Conservation (phyloP, 352 stramenopile species). For the Thraustochytrium sp. region DNA sequence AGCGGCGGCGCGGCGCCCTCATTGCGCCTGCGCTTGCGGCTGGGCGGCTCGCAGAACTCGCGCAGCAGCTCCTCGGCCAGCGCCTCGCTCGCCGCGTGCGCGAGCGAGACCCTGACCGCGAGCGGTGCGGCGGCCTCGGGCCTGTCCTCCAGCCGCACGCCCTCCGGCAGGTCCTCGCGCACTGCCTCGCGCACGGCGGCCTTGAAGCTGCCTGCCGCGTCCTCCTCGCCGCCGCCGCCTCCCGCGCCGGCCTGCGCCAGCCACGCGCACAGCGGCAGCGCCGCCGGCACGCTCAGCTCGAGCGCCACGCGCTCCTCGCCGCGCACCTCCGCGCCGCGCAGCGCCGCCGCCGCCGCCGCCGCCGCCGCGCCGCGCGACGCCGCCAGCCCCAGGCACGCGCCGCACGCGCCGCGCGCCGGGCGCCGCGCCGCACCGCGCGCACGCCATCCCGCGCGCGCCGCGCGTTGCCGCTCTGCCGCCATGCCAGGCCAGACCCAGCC, state of each 20-base stretch:
- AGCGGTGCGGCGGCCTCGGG: neutral
- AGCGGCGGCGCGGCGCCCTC: neutral
- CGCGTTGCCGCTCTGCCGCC: no score
- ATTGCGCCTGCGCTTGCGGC: neutral
- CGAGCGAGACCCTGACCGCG: neutral
- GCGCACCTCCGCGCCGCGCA: neutral
- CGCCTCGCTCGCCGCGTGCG: neutral
- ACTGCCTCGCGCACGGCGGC: neutral
- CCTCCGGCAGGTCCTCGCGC: neutral
- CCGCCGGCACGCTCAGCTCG: neutral
- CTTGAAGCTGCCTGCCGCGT: neutral
- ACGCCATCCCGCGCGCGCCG: no score
- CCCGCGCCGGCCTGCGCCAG: neutral
- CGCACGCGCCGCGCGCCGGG: neutral
- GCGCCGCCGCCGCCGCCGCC: no score
- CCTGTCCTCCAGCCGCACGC: neutral
- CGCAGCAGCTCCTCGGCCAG: neutral
- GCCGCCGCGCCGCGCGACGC: no score
- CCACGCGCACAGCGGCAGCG: neutral
- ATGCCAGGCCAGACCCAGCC: no score
- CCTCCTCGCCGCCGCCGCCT: neutral
- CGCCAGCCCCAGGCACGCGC: neutral
- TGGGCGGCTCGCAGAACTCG: neutral
- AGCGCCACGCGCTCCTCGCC: neutral
- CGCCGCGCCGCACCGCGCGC: no score